Evolutionary conservation across 805 yeast genomes (phyloP), one percentile per base, ranked within the genome.

Genomic region (Nakazawaea wickerhamii): DNA sequence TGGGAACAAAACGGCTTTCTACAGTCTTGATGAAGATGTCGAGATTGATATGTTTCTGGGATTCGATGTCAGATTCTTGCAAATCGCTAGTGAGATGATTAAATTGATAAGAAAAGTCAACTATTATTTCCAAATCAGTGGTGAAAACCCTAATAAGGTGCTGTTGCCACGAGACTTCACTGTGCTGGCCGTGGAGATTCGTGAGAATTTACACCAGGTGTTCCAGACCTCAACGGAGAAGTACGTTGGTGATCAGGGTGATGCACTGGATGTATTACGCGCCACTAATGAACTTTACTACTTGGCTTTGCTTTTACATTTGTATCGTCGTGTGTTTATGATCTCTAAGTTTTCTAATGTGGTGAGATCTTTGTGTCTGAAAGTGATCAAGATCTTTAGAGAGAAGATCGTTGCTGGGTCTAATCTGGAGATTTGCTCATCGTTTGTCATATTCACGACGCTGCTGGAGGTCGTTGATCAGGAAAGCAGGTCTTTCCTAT

Each of bases 1-100:
- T 46, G 49, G 51, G 38, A 36, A 46, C 26, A 49, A 22, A 13
- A 35, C 38, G 14, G 41, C 14, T 59, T 20, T 47, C 47, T 15
- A 44, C 38, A 28, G 25, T 26, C 31, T 35, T 21, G 46, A 43
- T 14, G 41, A 43, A 7, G 54, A 53, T 28, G 58, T 59, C 23
- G 77, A 75, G 49, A 75, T 82, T 39, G 88, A 82, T 54, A 74
- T 72, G 44, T 63, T 81, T 38, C 62, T 73, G 41, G 95, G 93
- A 1, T 76, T 85, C 55, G 89, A 84, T 49, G 65, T 79, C 10
- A 68, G 67, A 46, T 68, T 83, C 44, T 61, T 84, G 17, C 81
- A 84, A 0, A 67, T 71, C 25, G 75, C 77, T 47, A 69, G 81
- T 17, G 70, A 75, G 33, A 68, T 81, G 8, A 59, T 70, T 13